Evolutionary conservation across 2,329 filamentous ascomycete genomes (phyloP), one percentile per base, ranked within the genome.

Genomic region (Fusarium marasasianum): DNA sequence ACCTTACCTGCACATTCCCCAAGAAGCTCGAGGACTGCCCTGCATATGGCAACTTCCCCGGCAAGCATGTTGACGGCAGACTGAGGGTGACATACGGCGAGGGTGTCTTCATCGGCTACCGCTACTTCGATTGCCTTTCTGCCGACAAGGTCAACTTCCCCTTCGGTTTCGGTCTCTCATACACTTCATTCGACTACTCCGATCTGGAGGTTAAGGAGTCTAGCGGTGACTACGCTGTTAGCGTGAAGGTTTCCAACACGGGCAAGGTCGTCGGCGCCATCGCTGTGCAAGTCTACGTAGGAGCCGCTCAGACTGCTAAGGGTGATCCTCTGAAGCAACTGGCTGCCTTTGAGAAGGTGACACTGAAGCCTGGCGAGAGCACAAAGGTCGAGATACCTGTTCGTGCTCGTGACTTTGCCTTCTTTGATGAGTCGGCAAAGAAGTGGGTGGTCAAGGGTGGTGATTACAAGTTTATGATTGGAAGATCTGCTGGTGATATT

Each of bases 81-180:
- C 85, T 90, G 54, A 86, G 88, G 72, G 89, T 91, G 6, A 83
- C 90, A 5, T 93, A 93, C 73, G 90, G 89, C n/a, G 91, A 93
- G 79, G 91, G 91, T 54, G 86, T 93, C 50, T 93, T 91, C 77
- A 85, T 93, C 43, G 91, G 91, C 2, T 93, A 93, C 80, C 85
- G 91, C 89, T 78, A 90, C 82, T 93, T 91, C 76, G 91, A 93
- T 76, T 91, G 89, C 73, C 63, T 80, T n/a, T 84, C 85, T 4
- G 83, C 86, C 43, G 86, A 89, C n/a, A 84, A 86, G 22, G 86
- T 90, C 0, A 86, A 89, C 35, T 93, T 93, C 80, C 85, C 90
- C 54, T 93, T 93, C 75, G 91, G 91, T 13, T 88, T 91, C 77
- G 91, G 77, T 66, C 72, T 79, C 24, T 79, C 77, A 1, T 79